These are phyloP conservation scores for Geotrichum cucujoidarum DNA, from an alignment of 1,139 yeast species.

Conservation along the genomic window DNA sequence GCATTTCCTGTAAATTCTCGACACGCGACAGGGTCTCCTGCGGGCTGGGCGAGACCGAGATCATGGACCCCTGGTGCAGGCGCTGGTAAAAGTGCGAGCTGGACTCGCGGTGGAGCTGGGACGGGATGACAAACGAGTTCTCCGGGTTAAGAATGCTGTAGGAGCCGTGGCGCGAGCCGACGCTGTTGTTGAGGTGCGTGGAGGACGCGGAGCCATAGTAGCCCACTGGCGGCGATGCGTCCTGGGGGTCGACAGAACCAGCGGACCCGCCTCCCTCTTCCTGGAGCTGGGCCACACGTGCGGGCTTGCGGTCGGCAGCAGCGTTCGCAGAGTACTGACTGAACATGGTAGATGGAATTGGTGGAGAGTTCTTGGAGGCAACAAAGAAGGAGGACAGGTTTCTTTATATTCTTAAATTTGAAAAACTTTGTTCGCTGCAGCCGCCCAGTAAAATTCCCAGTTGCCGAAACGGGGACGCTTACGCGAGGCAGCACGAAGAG, in stretches of 20 bases:
- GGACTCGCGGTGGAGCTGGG: background rate
- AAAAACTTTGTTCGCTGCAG: too few relatives aligned
- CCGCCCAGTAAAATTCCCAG: too few relatives aligned
- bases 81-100: conserved; percentile 16
- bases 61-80: conserved; percentile 18
- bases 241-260: conserved; percentile 2
- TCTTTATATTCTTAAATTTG: too few relatives aligned
- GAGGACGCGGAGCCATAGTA: conserved; percentile 13
- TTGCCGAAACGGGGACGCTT: too few relatives aligned
- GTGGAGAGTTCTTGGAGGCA: too few relatives aligned
- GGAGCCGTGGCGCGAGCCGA: conserved; percentile 1
- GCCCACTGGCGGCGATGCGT: conserved; percentile 1
- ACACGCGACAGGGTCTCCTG: conserved; percentile 22
- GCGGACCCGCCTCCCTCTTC: background rate
- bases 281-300: background rate
- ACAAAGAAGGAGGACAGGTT: too few relatives aligned
- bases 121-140: background rate
- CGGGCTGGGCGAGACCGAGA: conserved; percentile 17
- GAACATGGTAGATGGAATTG: background rate
- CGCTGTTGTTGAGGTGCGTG: background rate
- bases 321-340: background rate
- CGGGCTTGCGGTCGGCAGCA: background rate
- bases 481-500: too few relatives aligned
- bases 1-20: conserved; percentile 40
- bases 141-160: conserved; percentile 13